These are phyloP conservation scores for Aspergillus sp. DNA, from an alignment of 2,329 filamentous ascomycete species.

Conservation along the genomic window DNA sequence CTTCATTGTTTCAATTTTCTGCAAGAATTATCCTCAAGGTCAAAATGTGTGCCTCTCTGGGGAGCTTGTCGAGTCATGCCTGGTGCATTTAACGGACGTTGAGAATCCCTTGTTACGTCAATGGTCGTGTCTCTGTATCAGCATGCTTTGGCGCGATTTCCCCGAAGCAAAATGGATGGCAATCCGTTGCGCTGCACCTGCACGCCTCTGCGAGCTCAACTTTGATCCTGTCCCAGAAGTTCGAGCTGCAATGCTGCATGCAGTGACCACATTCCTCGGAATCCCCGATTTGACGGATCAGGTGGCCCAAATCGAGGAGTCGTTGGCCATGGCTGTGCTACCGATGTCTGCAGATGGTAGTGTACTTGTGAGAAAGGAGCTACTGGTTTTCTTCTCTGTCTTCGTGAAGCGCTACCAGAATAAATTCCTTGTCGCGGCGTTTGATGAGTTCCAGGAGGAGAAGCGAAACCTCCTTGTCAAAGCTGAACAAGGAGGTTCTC, in stretches of 20 bases:
- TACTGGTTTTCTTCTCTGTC: conserved; percentile 88
- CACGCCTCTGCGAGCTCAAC: conserved; percentile 74
- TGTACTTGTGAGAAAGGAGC: conserved; percentile 87
- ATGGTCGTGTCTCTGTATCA: conserved; percentile 94
- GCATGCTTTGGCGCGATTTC: conserved; percentile 88
- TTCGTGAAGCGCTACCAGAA: conserved; percentile 88
- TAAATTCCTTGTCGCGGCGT: conserved; percentile 88
- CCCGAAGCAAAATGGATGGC: conserved; percentile 93
- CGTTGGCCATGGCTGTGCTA: conserved; percentile 81
- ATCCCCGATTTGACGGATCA: conserved; percentile 91
- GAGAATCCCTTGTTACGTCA: conserved; percentile 87
- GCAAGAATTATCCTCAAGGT: conserved; percentile 88
- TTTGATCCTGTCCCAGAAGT: conserved; percentile 90
- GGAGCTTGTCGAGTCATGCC: conserved; percentile 84
- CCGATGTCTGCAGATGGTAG: conserved; percentile 93
- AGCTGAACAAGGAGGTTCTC: conserved; percentile 40
- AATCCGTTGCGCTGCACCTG: conserved; percentile 82
- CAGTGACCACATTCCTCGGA: conserved; percentile 88
- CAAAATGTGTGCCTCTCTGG: conserved; percentile 88
- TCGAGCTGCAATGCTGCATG: conserved; percentile 86
- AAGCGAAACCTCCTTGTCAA: conserved; percentile 62
- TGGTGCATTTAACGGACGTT: conserved; percentile 77
- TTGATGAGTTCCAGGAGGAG: conserved; percentile 85
- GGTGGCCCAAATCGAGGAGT: conserved; percentile 86
- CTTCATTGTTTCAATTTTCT: conserved; percentile 95